A percentile compares a stretch with the other conserved stretches of the same genome.
phyloP scores from a whole-genome alignment of 163 green algal species.

The Trebouxia gelatinosa region DNA sequence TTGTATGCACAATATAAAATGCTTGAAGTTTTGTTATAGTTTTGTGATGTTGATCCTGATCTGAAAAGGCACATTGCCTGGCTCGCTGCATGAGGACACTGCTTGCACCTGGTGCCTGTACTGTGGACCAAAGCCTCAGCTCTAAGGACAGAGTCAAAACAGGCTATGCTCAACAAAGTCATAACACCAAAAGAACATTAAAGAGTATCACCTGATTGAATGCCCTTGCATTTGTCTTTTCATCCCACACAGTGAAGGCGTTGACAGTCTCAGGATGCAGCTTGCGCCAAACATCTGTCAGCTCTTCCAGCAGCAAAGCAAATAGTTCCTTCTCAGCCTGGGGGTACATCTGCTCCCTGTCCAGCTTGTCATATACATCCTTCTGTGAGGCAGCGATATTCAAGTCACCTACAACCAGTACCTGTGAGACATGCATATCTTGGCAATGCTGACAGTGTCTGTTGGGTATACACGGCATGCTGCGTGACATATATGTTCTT shows the following conservation, averaged over 20 bases:
- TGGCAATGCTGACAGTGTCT: neutral
- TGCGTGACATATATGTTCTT: neutral
- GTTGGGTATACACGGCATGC: neutral
- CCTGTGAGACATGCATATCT: conserved; percentile 39
- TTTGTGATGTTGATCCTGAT: too few relatives aligned
- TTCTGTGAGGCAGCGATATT: conserved; percentile 60
- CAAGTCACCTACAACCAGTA: conserved; percentile 80
- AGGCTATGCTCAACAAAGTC: too few relatives aligned
- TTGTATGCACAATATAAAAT: too few relatives aligned
- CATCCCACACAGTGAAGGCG: conserved; percentile 73
- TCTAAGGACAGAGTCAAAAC: too few relatives aligned
- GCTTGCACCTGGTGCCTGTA: too few relatives aligned
- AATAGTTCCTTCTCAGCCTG: conserved; percentile 45
- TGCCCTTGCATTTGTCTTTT: conserved; percentile 67
- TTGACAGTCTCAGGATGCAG: conserved; percentile 52
- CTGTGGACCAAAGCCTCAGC: too few relatives aligned
- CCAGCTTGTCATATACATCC: conserved; percentile 62
- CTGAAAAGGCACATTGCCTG: too few relatives aligned
- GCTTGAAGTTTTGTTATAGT: too few relatives aligned
- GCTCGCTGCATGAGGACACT: too few relatives aligned
- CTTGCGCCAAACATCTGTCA: conserved; percentile 64
- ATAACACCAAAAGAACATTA: too few relatives aligned
- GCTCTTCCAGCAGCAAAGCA: conserved; percentile 27
- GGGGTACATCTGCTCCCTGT: conserved; percentile 47
- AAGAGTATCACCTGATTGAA: conserved; percentile 63